Base-by-base conservation (phyloP, 176 grass and related monocot species). In the Metroxylon sagu region DNA sequence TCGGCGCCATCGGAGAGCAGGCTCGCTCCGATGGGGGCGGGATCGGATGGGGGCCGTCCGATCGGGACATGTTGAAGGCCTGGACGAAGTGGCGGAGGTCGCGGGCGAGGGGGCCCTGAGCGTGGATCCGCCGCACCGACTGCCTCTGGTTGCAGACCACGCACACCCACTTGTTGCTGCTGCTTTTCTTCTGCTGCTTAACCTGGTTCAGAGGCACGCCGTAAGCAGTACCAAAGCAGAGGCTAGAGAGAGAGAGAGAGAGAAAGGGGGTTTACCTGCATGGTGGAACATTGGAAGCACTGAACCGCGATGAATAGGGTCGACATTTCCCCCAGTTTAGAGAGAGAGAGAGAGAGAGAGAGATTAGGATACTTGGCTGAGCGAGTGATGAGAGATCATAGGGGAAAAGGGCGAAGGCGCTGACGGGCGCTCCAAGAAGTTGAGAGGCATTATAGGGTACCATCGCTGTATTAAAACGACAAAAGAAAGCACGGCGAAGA, bases 101-200 rank as follows among this genome's bases (percentile, higher is more conserved):
- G 18, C 76, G 73, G 19, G 85, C 85, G 50, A 73, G 61, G 61
- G 75, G 66, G 21, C 90, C 85, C 49, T 61, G 63, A 39, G 82
- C 80, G 56, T 87, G 69, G 77, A 95, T 62, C 52, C 67, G 70
- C 53, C 78, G 69, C 56, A 84, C 71, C 49, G 86, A 89, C 80
- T 95, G 90, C 62, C 77, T 68, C 70, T 83, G 77, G 74, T 95
- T 95, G 65, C 91, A 95, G 27, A 95, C 83, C 60, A 43, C 83
- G 71, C 91, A 95, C 15, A 79, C 80, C 91, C 91, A 95, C 43
- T 84, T 95, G 77, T 74, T 79, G 79, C 28, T 79, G 79, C 28
- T 76, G 64, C 82, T 82, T 60, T 87, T 95, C 79, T 81, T 86
- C 82, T 86, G 74, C 78, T 76, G 90, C 84, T 95, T 95, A 50